Base-by-base conservation (phyloP, 2,329 filamentous ascomycete species). In the Hirsutella thompsonii region DNA sequence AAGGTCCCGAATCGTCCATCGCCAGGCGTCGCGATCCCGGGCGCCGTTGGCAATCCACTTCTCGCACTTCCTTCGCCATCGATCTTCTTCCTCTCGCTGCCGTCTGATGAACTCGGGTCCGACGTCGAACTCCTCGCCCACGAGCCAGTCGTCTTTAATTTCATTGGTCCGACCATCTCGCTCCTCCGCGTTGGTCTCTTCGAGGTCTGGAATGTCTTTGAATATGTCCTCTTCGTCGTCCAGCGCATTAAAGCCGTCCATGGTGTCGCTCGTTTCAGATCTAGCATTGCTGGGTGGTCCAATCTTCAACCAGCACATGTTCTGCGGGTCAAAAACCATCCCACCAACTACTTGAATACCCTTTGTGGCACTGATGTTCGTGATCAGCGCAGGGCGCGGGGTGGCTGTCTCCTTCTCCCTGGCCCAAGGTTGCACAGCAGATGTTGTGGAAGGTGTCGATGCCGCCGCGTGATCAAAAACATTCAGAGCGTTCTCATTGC, bases 271-370 rank as follows among this genome's bases (percentile, higher is more conserved):
- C 9, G 62, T 58, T 16, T 75, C 69, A 2, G 68, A 65, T 44
- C 64, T 67, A 34, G 61, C 53, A 39, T 67, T 66, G n/a, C 59
- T 58, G 23, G 70, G 57, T 16, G 67, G 60, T 37, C 71, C 68
- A 46, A 92, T 69, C 60, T 94, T 95, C 42, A 96, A 72, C 92
- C 92, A 98, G 59, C 88, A 93, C 90, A 98, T 96, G 52, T 86
- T 86, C 47, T 87, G 81, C 3, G 92, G 92, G 56, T 98, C 92
- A 58, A 96, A 98, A 9, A 96, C 83, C 92, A 98, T 98, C 50
- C 88, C 87, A n/a, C 88, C 85, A 43, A 95, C 88, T 29, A 95
- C 83, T 61, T 95, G 89, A 13, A 94, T 83, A 46, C 87, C 89
- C 54, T 90, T 85, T 46, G 81, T 80, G 4, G 80, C 74, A 41